These are phyloP conservation scores for Rickenella mellea DNA, from an alignment of 768 basidiomycete genomes.

Conservation along the genomic window DNA sequence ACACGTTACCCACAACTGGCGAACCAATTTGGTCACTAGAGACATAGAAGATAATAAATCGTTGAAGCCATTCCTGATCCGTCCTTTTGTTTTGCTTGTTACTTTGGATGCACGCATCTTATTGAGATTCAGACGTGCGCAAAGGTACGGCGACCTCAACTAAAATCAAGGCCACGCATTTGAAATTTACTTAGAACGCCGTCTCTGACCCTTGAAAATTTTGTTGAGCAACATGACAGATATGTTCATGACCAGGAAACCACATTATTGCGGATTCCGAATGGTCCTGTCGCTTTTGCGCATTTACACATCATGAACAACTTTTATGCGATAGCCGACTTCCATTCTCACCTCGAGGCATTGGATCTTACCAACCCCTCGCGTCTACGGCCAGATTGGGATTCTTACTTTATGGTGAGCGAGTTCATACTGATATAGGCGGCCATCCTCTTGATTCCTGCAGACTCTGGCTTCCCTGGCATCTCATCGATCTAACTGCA, in stretches of 20 bases:
- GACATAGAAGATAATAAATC: conserved; percentile 48
- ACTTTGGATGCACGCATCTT: conserved; percentile 75
- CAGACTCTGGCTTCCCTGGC: conserved; percentile 87
- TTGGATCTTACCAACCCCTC: conserved; percentile 64
- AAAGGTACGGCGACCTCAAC: conserved; percentile 27
- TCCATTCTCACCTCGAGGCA: conserved; percentile 56
- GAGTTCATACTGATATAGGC: not conserved
- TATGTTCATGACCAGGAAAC: conserved; percentile 44
- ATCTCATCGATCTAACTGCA: conserved; percentile 86
- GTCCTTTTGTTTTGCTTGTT: conserved; percentile 87
- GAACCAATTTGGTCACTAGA: conserved; percentile 67
- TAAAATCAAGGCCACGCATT: not conserved
- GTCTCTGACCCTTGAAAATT: conserved; percentile 50
- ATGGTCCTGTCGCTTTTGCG: conserved; percentile 24
- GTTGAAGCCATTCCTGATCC: conserved; percentile 63
- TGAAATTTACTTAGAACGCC: conserved; percentile 6
- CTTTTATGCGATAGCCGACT: conserved; percentile 41
- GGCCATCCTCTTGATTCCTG: conserved; percentile 3
- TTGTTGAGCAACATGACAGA: conserved; percentile 64
- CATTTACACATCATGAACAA: conserved; percentile 55
- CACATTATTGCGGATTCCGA: conserved; percentile 11
- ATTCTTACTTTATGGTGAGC: conserved; percentile 91
- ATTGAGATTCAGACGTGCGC: conserved; percentile 53
- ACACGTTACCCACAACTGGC: conserved; percentile 78
- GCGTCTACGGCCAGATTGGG: conserved; percentile 84